Evolutionary conservation across 495 filamentous ascomycete genomes (phyloP).

Genomic region (Aspergillus steynii): DNA sequence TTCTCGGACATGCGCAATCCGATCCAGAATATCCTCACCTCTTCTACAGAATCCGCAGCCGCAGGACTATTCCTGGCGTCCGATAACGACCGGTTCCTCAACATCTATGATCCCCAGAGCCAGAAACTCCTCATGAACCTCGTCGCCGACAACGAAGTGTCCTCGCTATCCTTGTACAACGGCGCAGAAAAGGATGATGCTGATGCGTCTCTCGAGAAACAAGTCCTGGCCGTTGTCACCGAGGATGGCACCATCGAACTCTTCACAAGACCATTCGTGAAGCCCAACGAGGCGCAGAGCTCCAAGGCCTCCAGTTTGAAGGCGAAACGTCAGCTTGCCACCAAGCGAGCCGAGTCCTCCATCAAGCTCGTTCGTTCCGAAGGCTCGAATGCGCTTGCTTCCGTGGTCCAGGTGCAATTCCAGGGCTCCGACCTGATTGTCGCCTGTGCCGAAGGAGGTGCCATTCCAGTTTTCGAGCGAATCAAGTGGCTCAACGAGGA

Average conservation of each 20-base stretch:
- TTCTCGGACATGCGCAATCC: constrained; percentile 57
- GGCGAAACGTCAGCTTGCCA: constrained; percentile 51
- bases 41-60: constrained; percentile 34
- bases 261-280: constrained; percentile 55
- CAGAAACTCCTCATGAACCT: constrained; percentile 51
- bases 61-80: constrained; percentile 46
- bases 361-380: constrained; percentile 53
- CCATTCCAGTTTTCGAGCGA: constrained; percentile 56
- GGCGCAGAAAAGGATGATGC: constrained; percentile 12
- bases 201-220: constrained; percentile 31
- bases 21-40: constrained; percentile 51
- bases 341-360: constrained; percentile 49
- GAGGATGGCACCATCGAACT: constrained; percentile 57
- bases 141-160: constrained; percentile 54
- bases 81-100: constrained; percentile 57
- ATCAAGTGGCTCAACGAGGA: constrained; percentile 51
- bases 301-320: constrained; percentile 36
- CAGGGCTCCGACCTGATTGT: constrained; percentile 50
- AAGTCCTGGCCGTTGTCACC: constrained; percentile 52
- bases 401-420: constrained; percentile 48
- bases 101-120: constrained; percentile 49
- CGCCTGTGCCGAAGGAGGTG: constrained; percentile 57
- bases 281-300: constrained; percentile 26
- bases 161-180: constrained; percentile 35
- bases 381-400: constrained; percentile 40